These are phyloP conservation scores for Cryptococcus jaspeensis DNA, from an alignment of 1,284 basidiomycete species.

Conservation along the genomic window DNA sequence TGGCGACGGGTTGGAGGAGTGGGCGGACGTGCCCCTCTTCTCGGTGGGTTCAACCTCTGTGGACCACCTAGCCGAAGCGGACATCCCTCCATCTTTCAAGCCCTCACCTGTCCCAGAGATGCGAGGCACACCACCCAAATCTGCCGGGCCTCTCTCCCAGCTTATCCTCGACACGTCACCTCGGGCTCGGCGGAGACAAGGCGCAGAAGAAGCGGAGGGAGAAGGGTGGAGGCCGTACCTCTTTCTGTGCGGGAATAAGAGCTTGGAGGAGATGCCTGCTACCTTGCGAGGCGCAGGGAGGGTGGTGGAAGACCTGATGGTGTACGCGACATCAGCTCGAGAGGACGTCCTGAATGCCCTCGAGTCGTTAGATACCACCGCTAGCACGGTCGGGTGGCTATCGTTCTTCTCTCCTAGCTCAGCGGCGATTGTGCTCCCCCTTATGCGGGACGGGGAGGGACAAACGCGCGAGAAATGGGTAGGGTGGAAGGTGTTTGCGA, in stretches of 20 bases:
- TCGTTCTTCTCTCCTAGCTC: conserved; percentile 48
- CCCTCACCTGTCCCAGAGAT: not conserved
- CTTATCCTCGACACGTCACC: conserved; percentile 20
- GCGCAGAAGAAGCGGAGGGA: not conserved
- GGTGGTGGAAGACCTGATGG: conserved; percentile 19
- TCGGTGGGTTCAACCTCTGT: conserved; percentile 13
- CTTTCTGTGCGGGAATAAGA: conserved; percentile 43
- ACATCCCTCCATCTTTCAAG: conserved; percentile 7
- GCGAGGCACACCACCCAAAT: conserved; percentile 8
- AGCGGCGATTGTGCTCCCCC: conserved; percentile 30
- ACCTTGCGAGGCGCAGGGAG: conserved; percentile 21
- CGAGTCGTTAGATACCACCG: not conserved
- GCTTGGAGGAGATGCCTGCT: conserved; percentile 29
- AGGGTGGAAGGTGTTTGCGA: conserved; percentile 29
- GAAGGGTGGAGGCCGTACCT: conserved; percentile 27
- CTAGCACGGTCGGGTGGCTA: conserved; percentile 25
- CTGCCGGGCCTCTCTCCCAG: conserved; percentile 17
- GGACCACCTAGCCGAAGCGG: conserved; percentile 5
- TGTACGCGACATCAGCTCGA: conserved; percentile 25
- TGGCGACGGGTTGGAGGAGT: not conserved
- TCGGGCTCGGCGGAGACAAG: not conserved
- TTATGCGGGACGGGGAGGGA: conserved; percentile 7
- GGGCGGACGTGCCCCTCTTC: conserved; percentile 13
- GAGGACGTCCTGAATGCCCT: conserved; percentile 2
- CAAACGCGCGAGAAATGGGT: not conserved